Evolutionary conservation across 2,329 filamentous ascomycete genomes (phyloP).

Genomic region (Aspergillus thermomutatus): DNA sequence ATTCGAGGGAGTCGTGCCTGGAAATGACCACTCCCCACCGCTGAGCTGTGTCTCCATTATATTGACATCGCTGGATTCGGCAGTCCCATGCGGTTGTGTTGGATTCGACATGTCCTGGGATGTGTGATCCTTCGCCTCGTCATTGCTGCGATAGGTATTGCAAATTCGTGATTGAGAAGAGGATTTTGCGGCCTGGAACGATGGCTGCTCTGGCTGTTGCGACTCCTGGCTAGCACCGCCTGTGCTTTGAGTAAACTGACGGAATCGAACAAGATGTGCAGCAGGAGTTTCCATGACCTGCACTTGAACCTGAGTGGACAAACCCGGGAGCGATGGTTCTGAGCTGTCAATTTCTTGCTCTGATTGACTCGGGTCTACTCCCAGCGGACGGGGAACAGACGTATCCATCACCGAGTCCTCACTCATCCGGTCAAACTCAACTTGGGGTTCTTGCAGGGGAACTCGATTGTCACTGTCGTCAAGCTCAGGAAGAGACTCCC

Average conservation of each 20-base stretch:
- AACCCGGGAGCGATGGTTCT: constrained; percentile 16
- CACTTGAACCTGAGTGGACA: constrained; percentile 15
- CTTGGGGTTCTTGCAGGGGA: not conserved
- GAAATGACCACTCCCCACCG: constrained; percentile 13
- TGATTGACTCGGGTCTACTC: constrained; percentile 20
- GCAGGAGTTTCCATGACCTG: constrained; percentile 34
- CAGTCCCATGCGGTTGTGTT: constrained; percentile 4
- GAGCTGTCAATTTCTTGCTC: constrained; percentile 22
- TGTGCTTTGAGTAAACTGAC: not conserved
- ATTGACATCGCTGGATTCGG: constrained; percentile 7
- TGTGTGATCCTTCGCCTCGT: constrained; percentile 10
- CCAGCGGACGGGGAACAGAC: constrained; percentile 31
- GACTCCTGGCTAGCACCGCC: not conserved
- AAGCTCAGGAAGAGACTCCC: not conserved
- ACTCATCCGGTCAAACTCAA: constrained; percentile 20
- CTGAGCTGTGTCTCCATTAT: constrained; percentile 22
- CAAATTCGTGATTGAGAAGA: constrained; percentile 34
- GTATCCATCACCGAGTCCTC: constrained; percentile 37
- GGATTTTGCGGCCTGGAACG: constrained; percentile 22
- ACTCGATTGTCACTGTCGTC: not conserved
- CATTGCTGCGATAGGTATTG: constrained; percentile 30
- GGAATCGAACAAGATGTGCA: constrained; percentile 8
- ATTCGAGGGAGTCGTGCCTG: constrained; percentile 13
- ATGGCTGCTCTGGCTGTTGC: constrained; percentile 9
- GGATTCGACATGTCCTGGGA: constrained; percentile 15